Evolutionary conservation across 1,284 basidiomycete species (phyloP), one percentile per base, ranked within the genome.

Genomic region (Sanghuangporus weigelae): DNA sequence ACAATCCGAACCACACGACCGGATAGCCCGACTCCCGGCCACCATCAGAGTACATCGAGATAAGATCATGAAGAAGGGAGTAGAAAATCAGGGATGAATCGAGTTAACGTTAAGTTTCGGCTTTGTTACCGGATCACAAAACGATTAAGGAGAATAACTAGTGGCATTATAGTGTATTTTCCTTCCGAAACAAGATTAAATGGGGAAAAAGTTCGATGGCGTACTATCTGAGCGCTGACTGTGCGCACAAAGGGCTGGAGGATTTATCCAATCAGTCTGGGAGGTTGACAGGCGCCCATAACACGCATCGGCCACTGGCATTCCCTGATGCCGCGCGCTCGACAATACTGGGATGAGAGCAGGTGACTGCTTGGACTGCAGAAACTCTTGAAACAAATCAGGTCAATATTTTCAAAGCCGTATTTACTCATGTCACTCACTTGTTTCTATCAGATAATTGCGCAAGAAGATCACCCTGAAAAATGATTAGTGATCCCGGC

Each of bases 341-440:
- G 3, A 88, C 78, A 23, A 90, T 76, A 63, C 72, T 85, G 0
- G 91, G 90, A 72, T 93, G 91, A n/a, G 89, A 90, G 69, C 86
- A 89, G 8, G 90, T 90, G n/a, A 92, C 90, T 21, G 90, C 90
- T 74, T 92, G 91, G 1, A 87, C 86, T 0, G 90, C 90, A 23
- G 87, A 83, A 63, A 92, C 86, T 67, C 88, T 92, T 64, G 57
- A 59, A n/a, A 46, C 51, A n/a, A 35, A 48, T 44, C 4, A 67
- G 6, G 60, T 57, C 23, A 58, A 55, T 36, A 36, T 35, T 39
- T 21, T 40, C 12, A 44, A 8, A 57, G 39, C 19, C 14, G 36
- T 14, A n/a, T 40, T 49, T 7, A 38, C 7, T 23, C 36, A 26
- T 19, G 8, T 14, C 4, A 72, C 79, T 57, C 73, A 89, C 89